Conservation (phyloP, 2,329 filamentous ascomycete genomes). For the Colletotrichum euphorbiae region DNA sequence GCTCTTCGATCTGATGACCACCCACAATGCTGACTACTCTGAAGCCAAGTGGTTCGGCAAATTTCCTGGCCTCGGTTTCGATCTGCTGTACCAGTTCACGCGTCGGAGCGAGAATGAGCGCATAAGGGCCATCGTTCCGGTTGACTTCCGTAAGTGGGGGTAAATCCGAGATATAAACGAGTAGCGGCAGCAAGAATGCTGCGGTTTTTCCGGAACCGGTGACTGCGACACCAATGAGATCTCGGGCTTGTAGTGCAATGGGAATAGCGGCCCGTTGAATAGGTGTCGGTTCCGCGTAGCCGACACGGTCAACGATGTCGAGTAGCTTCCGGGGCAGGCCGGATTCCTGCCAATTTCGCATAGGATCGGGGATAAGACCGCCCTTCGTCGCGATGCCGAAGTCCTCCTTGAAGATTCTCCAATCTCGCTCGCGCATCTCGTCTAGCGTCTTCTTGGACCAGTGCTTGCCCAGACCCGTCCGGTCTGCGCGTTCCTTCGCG, state of each 20-base stretch:
- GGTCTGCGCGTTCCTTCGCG: slow-evolving; percentile 77
- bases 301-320: slow-evolving; percentile 84
- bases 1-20: slow-evolving; percentile 94
- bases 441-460: slow-evolving; percentile 94
- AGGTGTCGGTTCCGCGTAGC: slow-evolving; percentile 90
- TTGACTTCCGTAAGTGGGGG: slow-evolving; percentile 86
- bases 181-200: slow-evolving; percentile 88
- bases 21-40: slow-evolving; percentile 98
- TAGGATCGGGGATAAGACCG: slow-evolving; percentile 90
- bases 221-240: slow-evolving; percentile 97
- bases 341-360: slow-evolving; percentile 94
- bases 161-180: slow-evolving; percentile 94
- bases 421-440: slow-evolving; percentile 97
- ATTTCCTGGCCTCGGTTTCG: slow-evolving; percentile 92
- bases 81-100: slow-evolving; percentile 98
- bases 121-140: slow-evolving; percentile 95
- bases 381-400: slow-evolving; percentile 97
- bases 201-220: slow-evolving; percentile 99
- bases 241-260: slow-evolving; percentile 89
- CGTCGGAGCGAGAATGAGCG: slow-evolving; percentile 95
- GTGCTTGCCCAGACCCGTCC: slow-evolving; percentile 86
- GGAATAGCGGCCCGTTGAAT: slow-evolving; percentile 96
- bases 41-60: slow-evolving; percentile 90
- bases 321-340: slow-evolving; percentile 80
- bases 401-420: slow-evolving; percentile 99